Conservation (phyloP, 148 eudicot genomes). For the Polygonum maritimum region DNA sequence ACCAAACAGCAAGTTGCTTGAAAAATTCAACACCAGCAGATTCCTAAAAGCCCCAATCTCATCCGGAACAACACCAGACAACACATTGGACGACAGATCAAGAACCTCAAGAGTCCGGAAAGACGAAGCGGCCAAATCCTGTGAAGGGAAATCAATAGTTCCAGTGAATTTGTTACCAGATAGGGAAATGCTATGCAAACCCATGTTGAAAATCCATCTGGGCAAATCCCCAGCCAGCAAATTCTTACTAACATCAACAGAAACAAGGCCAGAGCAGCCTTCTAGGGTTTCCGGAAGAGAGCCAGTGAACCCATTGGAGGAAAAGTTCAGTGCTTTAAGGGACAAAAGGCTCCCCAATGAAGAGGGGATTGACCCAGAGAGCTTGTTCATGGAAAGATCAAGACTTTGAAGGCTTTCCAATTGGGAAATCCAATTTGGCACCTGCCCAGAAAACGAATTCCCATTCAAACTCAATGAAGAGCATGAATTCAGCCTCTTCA, state of each 20-base stretch:
- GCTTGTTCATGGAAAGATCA: slow-evolving; percentile 71
- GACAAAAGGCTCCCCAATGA: slow-evolving; percentile 49
- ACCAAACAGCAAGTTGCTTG: slow-evolving; percentile 47
- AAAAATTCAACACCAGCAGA: slow-evolving; percentile 47
- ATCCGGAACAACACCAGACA: slow-evolving; percentile 50
- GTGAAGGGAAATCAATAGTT: slow-evolving; percentile 26
- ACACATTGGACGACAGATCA: slow-evolving; percentile 56
- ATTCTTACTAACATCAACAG: slow-evolving; percentile 57
- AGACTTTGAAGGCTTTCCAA: slow-evolving; percentile 57
- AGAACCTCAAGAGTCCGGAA: slow-evolving; percentile 42
- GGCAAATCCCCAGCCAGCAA: slow-evolving; percentile 52
- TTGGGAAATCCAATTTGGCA: slow-evolving; percentile 78
- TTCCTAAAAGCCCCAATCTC: slow-evolving; percentile 41
- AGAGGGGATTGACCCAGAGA: slow-evolving; percentile 51
- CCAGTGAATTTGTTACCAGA: slow-evolving; percentile 54
- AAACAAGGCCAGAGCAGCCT: slow-evolving; percentile 43
- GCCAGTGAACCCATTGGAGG: slow-evolving; percentile 50
- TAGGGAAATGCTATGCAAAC: slow-evolving; percentile 38
- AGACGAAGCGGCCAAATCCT: slow-evolving; percentile 1
- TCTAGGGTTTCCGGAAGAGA: slow-evolving; percentile 53
- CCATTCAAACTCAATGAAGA: slow-evolving; percentile 36
- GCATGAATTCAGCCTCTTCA: slow-evolving; percentile 57
- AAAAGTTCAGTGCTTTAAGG: slow-evolving; percentile 50
- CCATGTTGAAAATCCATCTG: slow-evolving; percentile 52
- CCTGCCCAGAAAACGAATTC: slow-evolving; percentile 46